Conservation (phyloP, 441 rosid genomes). For the Monsonia emarginata region DNA sequence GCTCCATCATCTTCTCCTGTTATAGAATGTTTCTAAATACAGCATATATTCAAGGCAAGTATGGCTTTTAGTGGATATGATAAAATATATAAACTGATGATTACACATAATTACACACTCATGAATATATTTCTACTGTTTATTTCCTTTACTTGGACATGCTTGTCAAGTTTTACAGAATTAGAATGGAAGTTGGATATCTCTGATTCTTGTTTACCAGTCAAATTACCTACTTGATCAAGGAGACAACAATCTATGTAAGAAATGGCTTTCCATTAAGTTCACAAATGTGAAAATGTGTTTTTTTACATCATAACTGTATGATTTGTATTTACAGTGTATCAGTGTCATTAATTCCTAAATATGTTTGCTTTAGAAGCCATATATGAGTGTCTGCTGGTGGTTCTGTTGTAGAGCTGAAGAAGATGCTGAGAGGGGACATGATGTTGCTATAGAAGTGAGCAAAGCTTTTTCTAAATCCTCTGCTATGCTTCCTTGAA, state of each 20-base stretch:
- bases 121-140: neutral
- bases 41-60: too few relatives aligned
- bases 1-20: neutral
- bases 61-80: too few relatives aligned
- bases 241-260: neutral
- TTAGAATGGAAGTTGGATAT: neutral
- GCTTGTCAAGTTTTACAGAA: too few relatives aligned
- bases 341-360: neutral
- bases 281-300: neutral
- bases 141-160: neutral
- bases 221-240: neutral
- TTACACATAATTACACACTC: too few relatives aligned
- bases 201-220: neutral
- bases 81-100: too few relatives aligned
- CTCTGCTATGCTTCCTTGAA: neutral
- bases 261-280: too few relatives aligned
- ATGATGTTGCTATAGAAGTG: constrained; percentile 1
- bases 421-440: constrained; percentile 1
- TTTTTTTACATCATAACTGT: neutral
- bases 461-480: constrained; percentile 16
- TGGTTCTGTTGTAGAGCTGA: neutral
- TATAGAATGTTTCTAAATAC: neutral
- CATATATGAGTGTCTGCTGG: constrained; percentile 5
- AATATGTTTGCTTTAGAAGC: neutral
- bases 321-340: neutral